Base-by-base conservation (phyloP, 2,329 filamentous ascomycete species). In the Pseudogymnoascus destructans region DNA sequence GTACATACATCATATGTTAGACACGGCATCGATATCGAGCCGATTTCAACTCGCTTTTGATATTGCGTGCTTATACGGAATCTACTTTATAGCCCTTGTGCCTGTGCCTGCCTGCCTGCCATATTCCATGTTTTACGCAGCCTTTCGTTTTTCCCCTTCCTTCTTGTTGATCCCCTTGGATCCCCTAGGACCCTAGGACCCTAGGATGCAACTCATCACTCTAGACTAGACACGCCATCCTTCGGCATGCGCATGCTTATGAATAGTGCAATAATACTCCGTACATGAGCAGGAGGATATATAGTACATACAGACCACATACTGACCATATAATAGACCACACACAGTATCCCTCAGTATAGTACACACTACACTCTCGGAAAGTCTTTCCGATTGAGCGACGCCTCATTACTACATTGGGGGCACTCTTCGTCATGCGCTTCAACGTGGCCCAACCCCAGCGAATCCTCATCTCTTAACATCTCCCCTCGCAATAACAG, bases 401-500 rank as follows among this genome's bases (percentile, higher is more conserved):
- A 49, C 40, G 40, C 40, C 40, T 49, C 40, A 49, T 49, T 49
- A 49, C 40, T 49, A 27, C 21, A 15, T 49, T 49, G 40, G 40
- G 40, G 40, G 38, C 11, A 27, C 15, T 49, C 21, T 25, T 49
- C 40, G 40, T 21, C 40, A 49, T 49, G 40, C 40, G 40, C 40
- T 49, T 49, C 40, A 49, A 49, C 40, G 40, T 49, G 40, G 40
- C 40, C 40, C 40, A 49, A 49, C 40, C 40, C 40, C 40, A 49
- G 40, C 40, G 40, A 49, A 49, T 49, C 40, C 40, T 49, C 40
- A 10, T 5, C 13, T 19, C 21, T 49, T 49, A 23, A 27, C 40
- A 15, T 49, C 40, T 49, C 6, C 36, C 40, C 21, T 49, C 40
- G 21, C 40, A 15, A 42, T 42, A 42, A 36, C 38, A 42, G 38